A percentile compares a stretch with the other conserved stretches of the same genome.
Evolutionary conservation across 1,139 yeast genomes (phyloP).

Genomic region (Suhomyces panamericanus): DNA sequence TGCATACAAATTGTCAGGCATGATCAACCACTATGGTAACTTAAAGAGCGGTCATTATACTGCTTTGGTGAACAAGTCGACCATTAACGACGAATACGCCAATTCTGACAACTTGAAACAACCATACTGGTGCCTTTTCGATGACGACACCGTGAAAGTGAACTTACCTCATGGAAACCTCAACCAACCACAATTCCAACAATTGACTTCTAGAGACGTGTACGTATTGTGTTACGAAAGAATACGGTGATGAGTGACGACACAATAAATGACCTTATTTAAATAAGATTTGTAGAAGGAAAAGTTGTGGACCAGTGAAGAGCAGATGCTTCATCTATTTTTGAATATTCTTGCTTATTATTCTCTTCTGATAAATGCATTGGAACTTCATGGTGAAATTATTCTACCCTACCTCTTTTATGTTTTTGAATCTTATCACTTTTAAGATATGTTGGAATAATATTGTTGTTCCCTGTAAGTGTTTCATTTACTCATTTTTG

Average conservation of each 20-base stretch:
- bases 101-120: constrained; percentile 24
- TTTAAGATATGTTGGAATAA: no score
- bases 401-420: no score
- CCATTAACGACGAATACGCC: constrained; percentile 20
- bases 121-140: constrained; percentile 67
- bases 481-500: no score
- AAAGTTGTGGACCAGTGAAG: no score
- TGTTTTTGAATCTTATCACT: no score
- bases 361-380: no score
- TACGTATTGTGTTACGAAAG: constrained; percentile 73
- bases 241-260: constrained; percentile 6
- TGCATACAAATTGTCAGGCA: constrained; percentile 56
- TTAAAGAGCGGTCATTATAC: constrained; percentile 77
- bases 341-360: no score
- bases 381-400: no score
- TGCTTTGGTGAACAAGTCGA: constrained; percentile 57
- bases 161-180: constrained; percentile 49
- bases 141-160: constrained; percentile 61
- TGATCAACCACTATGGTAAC: constrained; percentile 71
- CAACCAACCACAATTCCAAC: constrained; percentile 31
- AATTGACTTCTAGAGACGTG: constrained; percentile 58
- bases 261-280: constrained; percentile 1
- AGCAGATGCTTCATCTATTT: no score
- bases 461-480: no score
- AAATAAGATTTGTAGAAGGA: no score